A percentile compares a stretch with the other conserved stretches of the same genome.
These are phyloP conservation scores for Nadsonia fulvescens DNA, from an alignment of 805 yeast genomes.

Conservation along the genomic window DNA sequence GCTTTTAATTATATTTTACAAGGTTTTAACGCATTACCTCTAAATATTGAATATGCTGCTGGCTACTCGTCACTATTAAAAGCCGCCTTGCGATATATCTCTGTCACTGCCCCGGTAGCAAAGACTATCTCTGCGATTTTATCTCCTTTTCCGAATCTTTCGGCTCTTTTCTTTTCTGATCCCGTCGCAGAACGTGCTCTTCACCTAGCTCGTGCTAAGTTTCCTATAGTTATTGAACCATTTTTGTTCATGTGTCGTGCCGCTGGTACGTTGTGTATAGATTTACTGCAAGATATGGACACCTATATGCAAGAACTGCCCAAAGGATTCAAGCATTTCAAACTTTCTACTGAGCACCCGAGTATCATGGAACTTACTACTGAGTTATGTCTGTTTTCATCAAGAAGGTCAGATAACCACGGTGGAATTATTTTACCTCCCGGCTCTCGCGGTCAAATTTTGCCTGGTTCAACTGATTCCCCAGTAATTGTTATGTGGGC, in stretches of 20 bases:
- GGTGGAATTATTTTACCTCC: slow-evolving; percentile 28
- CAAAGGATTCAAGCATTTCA: slow-evolving; percentile 25
- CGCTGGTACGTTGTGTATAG: slow-evolving; percentile 49
- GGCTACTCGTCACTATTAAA: slow-evolving; percentile 1
- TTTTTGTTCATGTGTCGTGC: slow-evolving; percentile 39
- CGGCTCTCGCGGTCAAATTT: slow-evolving; percentile 54
- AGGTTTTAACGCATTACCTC: slow-evolving; percentile 3
- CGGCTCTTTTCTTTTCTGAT: slow-evolving; percentile 2
- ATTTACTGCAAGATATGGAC: slow-evolving; percentile 36
- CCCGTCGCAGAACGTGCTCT: slow-evolving; percentile 4
- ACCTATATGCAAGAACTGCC: slow-evolving; percentile 40
- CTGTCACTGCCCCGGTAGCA: not conserved
- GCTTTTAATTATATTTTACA: too few relatives aligned
- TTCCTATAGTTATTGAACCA: slow-evolving; percentile 47
- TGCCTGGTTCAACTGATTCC: slow-evolving; percentile 28
- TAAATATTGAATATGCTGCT: slow-evolving; percentile 2
- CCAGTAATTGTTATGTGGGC: slow-evolving; percentile 41
- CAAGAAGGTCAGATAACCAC: slow-evolving; percentile 30
- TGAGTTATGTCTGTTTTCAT: slow-evolving; percentile 34
- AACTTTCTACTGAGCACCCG: slow-evolving; percentile 26
- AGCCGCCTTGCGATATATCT: slow-evolving; percentile 1
- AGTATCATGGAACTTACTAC: slow-evolving; percentile 34
- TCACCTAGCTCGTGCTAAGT: slow-evolving; percentile 38
- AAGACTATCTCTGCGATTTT: slow-evolving; percentile 4
- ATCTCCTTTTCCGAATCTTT: slow-evolving; percentile 4